Base-by-base conservation (phyloP, 352 stramenopile species). In the Globisporangium spinosum region DNA sequence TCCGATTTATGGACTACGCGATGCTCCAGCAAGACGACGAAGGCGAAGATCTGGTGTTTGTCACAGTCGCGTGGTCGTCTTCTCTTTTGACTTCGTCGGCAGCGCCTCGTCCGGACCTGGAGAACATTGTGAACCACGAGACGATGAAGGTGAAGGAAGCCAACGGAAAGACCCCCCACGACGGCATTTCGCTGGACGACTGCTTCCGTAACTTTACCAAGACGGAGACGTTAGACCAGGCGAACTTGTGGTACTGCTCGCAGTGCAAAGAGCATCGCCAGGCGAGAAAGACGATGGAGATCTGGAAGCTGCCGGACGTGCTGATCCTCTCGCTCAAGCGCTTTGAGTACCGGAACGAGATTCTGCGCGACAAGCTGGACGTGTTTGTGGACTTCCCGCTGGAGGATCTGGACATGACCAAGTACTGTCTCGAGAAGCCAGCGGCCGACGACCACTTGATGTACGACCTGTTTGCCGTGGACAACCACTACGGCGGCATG, bases 401-500 rank as follows among this genome's bases (percentile, higher is more conserved):
- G 7, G 80, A 93, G 17, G 74, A 73, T 32, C 73, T 97, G 22
- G 89, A 97, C 63, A 89, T 98, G 79, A 68, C 74, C 12, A 72
- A 77, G 23, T 97, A 86, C 72, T 87, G 89, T 53, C 81, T 94
- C n/a, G 76, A 91, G 63, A 76, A 80, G 62, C 72, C 65, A 7
- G 58, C 59, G 25, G 70, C 78, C 32, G 70, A 78, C 43, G 72
- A 81, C 34, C 68, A 81, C 51, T 54, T 91, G 6, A 69, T 70
- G 35, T 97, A 97, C 73, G 88, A 97, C 71, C 70, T 97, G 12
- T 97, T 95, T 57, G 91, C 83, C 13, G 90, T 97, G 58, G 91
- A 85, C 68, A 97, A 97, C 67, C 91, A 97, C 76, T 96, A 94
- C 57, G 91, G 91, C 47, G 82, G 80, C 59, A 95, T 95, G 82